Evolutionary conservation across 2,329 filamentous ascomycete genomes (phyloP).

Genomic region (Hymenoscyphus salicellus): DNA sequence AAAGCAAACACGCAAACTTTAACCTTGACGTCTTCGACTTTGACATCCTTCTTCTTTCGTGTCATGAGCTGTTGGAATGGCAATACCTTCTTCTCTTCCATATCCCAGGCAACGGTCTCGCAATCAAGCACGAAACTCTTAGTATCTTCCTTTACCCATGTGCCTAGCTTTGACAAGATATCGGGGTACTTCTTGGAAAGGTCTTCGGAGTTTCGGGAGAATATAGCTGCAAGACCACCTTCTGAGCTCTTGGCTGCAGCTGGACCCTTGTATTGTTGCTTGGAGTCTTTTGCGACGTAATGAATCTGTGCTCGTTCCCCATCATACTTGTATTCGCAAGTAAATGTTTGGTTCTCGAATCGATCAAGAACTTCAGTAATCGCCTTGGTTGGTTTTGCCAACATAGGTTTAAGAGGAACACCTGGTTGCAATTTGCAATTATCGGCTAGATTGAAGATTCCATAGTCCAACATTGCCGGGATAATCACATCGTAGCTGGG

Average conservation of each 20-base stretch:
- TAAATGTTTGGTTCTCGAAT: slow-evolving; percentile 92
- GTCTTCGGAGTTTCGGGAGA: slow-evolving; percentile 96
- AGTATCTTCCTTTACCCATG: slow-evolving; percentile 86
- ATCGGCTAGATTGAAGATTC: slow-evolving; percentile 77
- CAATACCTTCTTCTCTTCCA: slow-evolving; percentile 89
- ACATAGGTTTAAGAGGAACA: slow-evolving; percentile 94
- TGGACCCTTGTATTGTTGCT: slow-evolving; percentile 64
- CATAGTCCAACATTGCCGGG: slow-evolving; percentile 81
- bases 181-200: slow-evolving; percentile 97
- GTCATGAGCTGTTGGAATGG: slow-evolving; percentile 99
- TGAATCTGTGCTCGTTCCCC: slow-evolving; percentile 98
- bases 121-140: slow-evolving; percentile 98
- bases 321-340: slow-evolving; percentile 99
- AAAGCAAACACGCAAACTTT: slow-evolving; percentile 98
- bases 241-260: slow-evolving; percentile 56
- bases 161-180: slow-evolving; percentile 80
- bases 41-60: slow-evolving; percentile 94
- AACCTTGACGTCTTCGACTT: slow-evolving; percentile 90
- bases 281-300: slow-evolving; percentile 80
- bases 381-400: slow-evolving; percentile 96
- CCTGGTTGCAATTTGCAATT: slow-evolving; percentile 90
- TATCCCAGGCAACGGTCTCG: slow-evolving; percentile 95
- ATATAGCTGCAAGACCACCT: slow-evolving; percentile 79
- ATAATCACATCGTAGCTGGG: slow-evolving; percentile 95
- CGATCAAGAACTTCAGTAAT: slow-evolving; percentile 96